Conservation (phyloP, 306 rosid species). For the Prosopis cineraria region DNA sequence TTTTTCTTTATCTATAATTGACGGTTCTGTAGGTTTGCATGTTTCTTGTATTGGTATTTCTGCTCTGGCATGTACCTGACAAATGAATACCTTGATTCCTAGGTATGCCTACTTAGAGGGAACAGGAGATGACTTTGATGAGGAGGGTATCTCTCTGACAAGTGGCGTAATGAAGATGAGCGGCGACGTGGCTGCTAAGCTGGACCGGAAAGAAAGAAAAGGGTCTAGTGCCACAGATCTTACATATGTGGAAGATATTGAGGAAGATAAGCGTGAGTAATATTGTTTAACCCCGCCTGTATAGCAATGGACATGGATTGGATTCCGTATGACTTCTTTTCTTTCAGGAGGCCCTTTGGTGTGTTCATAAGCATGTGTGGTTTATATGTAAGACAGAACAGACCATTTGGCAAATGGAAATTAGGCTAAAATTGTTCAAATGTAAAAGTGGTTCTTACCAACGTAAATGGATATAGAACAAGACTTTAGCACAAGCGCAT, state of each 20-base stretch:
- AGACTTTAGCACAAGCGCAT: neutral
- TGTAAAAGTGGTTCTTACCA: neutral
- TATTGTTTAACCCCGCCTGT: slow-evolving; percentile 2
- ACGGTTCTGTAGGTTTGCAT: slow-evolving; percentile 1
- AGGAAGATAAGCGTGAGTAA: slow-evolving; percentile 93
- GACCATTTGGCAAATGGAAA: slow-evolving; percentile 34
- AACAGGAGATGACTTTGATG: slow-evolving; percentile 80
- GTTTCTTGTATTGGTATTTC: neutral
- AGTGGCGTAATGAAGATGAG: slow-evolving; percentile 52
- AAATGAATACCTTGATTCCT: slow-evolving; percentile 18
- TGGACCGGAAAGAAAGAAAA: slow-evolving; percentile 57
- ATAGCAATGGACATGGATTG: slow-evolving; percentile 10
- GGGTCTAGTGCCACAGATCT: slow-evolving; percentile 51
- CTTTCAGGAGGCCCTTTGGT: slow-evolving; percentile 39
- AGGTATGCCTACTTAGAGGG: slow-evolving; percentile 90
- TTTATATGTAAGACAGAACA: slow-evolving; percentile 34
- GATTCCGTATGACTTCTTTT: slow-evolving; percentile 31
- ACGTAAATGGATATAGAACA: neutral
- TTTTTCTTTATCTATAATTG: neutral
- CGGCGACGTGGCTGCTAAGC: slow-evolving; percentile 53
- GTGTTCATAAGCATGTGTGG: slow-evolving; percentile 40
- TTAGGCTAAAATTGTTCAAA: slow-evolving; percentile 18
- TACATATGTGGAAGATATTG: slow-evolving; percentile 65
- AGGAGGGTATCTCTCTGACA: slow-evolving; percentile 86
- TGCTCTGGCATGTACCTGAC: neutral